These are phyloP conservation scores for Metroxylon sagu DNA, from an alignment of 176 grass and related monocot species.

Conservation along the genomic window DNA sequence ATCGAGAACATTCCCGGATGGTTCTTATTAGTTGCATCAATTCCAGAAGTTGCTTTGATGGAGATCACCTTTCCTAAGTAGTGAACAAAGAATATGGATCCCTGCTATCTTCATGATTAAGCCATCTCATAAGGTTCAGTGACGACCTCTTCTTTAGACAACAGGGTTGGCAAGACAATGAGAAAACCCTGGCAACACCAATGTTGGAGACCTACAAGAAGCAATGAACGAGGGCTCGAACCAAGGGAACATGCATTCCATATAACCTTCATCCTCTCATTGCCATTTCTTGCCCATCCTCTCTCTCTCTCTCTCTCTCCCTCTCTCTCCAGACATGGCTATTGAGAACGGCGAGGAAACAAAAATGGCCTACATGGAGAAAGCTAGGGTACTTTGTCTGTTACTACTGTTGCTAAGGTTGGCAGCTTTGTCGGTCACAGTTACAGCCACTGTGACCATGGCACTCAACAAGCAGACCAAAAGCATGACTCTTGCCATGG, in stretches of 20 bases:
- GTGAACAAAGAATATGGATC: background rate
- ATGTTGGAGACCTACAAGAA: too few relatives aligned
- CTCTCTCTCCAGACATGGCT: conserved; percentile 25
- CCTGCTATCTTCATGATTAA: too few relatives aligned
- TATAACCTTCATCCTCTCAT: background rate
- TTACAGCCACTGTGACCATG: conserved; percentile 51
- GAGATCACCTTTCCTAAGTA: background rate
- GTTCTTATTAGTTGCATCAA: conserved; percentile 25
- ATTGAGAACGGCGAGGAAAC: conserved; percentile 27
- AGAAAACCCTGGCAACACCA: too few relatives aligned
- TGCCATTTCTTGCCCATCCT: background rate
- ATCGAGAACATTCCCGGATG: too few relatives aligned
- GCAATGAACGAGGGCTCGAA: too few relatives aligned
- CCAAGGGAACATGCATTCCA: too few relatives aligned
- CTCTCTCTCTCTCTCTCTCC: background rate
- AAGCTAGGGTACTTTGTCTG: conserved; percentile 22
- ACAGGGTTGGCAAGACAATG: too few relatives aligned
- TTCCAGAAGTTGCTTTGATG: conserved; percentile 8
- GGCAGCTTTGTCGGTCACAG: conserved; percentile 23
- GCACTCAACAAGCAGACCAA: conserved; percentile 64
- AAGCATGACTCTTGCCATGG: conserved; percentile 42
- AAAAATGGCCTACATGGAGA: conserved; percentile 8
- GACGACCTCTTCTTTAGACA: too few relatives aligned
- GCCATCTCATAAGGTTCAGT: too few relatives aligned
- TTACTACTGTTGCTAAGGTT: conserved; percentile 35